These are phyloP conservation scores for Fragilariopsis cylindrus DNA, from an alignment of 108 stramenopile genomes.

Conservation along the genomic window DNA sequence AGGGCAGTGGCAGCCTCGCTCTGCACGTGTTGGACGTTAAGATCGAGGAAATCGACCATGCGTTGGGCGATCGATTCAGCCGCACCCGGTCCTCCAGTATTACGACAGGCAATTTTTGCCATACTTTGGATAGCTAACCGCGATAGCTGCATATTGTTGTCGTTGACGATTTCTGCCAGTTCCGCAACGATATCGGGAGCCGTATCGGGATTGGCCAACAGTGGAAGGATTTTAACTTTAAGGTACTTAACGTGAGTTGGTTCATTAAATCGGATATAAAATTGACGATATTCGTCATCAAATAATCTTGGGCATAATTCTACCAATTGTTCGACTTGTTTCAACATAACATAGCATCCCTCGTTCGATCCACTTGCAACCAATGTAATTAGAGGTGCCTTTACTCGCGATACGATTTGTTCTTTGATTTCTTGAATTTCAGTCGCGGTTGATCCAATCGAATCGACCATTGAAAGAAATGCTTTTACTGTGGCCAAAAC, in stretches of 20 bases:
- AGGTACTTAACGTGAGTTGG: conserved; percentile 94
- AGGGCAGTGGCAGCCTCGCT: conserved; percentile 87
- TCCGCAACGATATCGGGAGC: conserved; percentile 96
- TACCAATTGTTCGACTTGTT: conserved; percentile 92
- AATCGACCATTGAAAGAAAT: conserved; percentile 92
- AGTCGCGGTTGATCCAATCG: conserved; percentile 56
- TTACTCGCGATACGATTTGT: conserved; percentile 91
- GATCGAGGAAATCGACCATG: conserved; percentile 89
- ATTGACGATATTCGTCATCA: conserved; percentile 96
- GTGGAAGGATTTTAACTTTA: conserved; percentile 90
- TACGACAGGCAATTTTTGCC: conserved; percentile 85
- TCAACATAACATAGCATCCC: conserved; percentile 84
- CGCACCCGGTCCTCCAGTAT: conserved; percentile 76
- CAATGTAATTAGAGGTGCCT: conserved; percentile 95
- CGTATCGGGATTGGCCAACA: conserved; percentile 85
- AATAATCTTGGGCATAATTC: conserved; percentile 93
- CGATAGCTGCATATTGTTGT: conserved; percentile 76
- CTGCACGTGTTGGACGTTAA: conserved; percentile 80
- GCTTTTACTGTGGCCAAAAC: conserved; percentile 94
- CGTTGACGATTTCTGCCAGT: conserved; percentile 90
- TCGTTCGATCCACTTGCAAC: conserved; percentile 88
- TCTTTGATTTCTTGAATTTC: conserved; percentile 65
- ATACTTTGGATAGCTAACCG: conserved; percentile 89
- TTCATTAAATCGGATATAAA: conserved; percentile 96
- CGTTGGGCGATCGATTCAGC: conserved; percentile 85